Base-by-base conservation (phyloP, 2,329 filamentous ascomycete genomes). In the Ceratocystis huliohia region DNA sequence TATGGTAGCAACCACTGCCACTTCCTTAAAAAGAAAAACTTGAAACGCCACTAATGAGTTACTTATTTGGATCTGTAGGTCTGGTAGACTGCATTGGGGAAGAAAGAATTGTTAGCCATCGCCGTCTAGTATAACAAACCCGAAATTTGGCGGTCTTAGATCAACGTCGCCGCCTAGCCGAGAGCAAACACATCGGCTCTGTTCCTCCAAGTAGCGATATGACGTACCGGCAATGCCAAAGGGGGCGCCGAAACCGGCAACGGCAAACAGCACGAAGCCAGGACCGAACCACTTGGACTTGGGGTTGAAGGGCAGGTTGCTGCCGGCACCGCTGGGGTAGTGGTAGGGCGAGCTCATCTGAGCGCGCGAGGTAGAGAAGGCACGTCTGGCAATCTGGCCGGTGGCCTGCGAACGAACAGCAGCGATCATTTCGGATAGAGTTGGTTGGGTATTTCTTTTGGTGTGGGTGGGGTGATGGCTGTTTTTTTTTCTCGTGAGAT, bases 301-400 rank as follows among this genome's bases (percentile, higher is more conserved):
- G 72, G 94, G 89, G 84, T 99, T 96, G 86, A 99, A 99, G 71
- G 94, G 94, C 71, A 99, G 80, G 84, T 96, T 97, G 82, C 84
- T 87, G 79, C 91, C 88, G 74, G 93, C 89, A 71, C 93, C 94
- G 82, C 97, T 93, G 73, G 93, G 88, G 82, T 99, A 99, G 84
- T 99, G 94, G 87, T 96, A 96, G 70, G 92, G 92, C 76, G 90
- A 95, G 73, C 82, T 84, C 76, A 96, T 80, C 78, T 89, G 91
- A 76, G 88, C 79, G 75, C 90, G 89, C 76, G 93, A 95, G 74
- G 90, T 86, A 78, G 91, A 88, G 88, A 99, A 96, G 80, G 88
- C 91, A 78, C 94, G 92, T 81, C 91, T 91, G 83, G 87, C 84
- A 80, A 91, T 82, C 45, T 66, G 64, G 75, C 84, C 77, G 76